Evolutionary conservation across 108 stramenopile species (phyloP), one percentile per base, ranked within the genome.

Genomic region (Phaeodactylum tricornutum): DNA sequence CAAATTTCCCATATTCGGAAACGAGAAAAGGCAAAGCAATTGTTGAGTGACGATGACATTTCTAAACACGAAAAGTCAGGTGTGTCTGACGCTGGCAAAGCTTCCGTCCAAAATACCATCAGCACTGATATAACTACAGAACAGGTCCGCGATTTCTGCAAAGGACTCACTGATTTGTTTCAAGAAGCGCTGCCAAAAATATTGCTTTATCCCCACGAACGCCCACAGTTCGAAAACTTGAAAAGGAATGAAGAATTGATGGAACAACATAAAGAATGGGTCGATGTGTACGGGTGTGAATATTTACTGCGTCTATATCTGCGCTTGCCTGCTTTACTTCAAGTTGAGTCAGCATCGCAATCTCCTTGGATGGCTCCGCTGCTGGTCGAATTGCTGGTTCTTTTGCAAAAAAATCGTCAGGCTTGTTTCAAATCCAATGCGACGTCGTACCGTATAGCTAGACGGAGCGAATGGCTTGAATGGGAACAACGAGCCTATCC

Each of bases 221-320:
- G 77, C 11, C 60, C 69, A n/a, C 81, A 88, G 41, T 78, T 75
- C 67, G 50, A 66, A 27, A 22, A 42, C 42, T 16, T 61, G 47
- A 43, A 42, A 39, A 20, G n/a, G 1, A 8, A 16, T 41, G 19
- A 53, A 48, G 45, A 24, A 20, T n/a, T n/a, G n/a, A n/a, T n/a
- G n/a, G n/a, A n/a, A n/a, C 0, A 47, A 52, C 40, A 38, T 2
- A 23, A 30, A n/a, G 17, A 24, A 2, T 47, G 45, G 29, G 49
- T 64, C 23, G 68, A 79, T 38, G 54, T 81, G 1, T 89, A 84
- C 32, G 82, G 82, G 32, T 76, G 77, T 29, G 65, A 75, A 23
- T 72, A 77, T 57, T 63, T 89, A 29, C 57, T 84, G 1, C 72
- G 87, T 7, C 50, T 89, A 5, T 57, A 79, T 19, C 19, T 75